These are phyloP conservation scores for Xylaria multiplex DNA, from an alignment of 2,329 filamentous ascomycete genomes.

Conservation along the genomic window DNA sequence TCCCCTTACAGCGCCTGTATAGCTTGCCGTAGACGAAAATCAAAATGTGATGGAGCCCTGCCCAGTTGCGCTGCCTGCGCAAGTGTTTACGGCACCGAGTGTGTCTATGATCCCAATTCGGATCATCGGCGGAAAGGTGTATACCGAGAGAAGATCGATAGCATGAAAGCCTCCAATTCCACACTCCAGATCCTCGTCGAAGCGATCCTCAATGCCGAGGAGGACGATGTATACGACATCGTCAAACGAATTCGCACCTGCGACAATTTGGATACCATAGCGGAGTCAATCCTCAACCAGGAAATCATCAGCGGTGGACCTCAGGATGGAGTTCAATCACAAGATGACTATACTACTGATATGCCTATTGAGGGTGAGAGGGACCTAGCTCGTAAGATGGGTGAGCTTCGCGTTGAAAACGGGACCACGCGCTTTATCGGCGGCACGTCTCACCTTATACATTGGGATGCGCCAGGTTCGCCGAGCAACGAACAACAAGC, in stretches of 20 bases:
- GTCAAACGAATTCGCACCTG: slow-evolving; percentile 90
- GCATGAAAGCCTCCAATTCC: slow-evolving; percentile 83
- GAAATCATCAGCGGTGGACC: slow-evolving; percentile 50
- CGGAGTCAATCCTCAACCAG: slow-evolving; percentile 62
- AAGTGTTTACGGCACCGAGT: slow-evolving; percentile 90
- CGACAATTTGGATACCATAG: slow-evolving; percentile 70
- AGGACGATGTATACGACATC: slow-evolving; percentile 83
- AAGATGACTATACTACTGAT: slow-evolving; percentile 54
- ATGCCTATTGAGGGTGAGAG: slow-evolving; percentile 70
- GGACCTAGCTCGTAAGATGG: slow-evolving; percentile 92
- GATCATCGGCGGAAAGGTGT: slow-evolving; percentile 97
- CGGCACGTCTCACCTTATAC: slow-evolving; percentile 92
- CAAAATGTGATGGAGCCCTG: slow-evolving; percentile 90
- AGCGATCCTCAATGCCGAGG: slow-evolving; percentile 88
- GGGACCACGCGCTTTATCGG: slow-evolving; percentile 91
- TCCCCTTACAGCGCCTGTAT: slow-evolving; percentile 68
- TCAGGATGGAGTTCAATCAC: slow-evolving; percentile 55
- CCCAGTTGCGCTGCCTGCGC: slow-evolving; percentile 96
- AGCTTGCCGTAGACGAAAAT: slow-evolving; percentile 80
- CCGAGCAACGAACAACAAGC: slow-evolving; percentile 55
- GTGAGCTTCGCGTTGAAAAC: slow-evolving; percentile 85
- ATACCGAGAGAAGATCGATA: slow-evolving; percentile 93
- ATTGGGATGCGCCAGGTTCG: slow-evolving; percentile 67
- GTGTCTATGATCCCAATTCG: slow-evolving; percentile 94
- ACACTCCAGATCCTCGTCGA: slow-evolving; percentile 94